A percentile compares a stretch with the other conserved stretches of the same genome.
Evolutionary conservation across 805 yeast species (phyloP).

Genomic region (Yarrowia keelungensis): DNA sequence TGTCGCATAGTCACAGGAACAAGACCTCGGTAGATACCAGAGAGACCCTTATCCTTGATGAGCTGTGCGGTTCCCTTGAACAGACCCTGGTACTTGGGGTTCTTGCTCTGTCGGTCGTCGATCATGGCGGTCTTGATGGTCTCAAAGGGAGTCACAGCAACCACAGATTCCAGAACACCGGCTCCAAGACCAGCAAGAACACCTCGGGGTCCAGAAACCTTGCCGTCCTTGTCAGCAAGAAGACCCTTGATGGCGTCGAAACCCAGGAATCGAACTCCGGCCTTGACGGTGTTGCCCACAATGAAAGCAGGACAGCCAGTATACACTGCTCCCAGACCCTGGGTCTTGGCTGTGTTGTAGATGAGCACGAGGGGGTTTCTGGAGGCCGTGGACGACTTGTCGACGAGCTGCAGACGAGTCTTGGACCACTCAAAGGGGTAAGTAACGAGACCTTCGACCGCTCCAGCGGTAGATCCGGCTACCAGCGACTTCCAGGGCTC

Average conservation of each 20-base stretch:
- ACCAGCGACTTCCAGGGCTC: slow-evolving; percentile 52
- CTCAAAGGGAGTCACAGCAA: slow-evolving; percentile 97
- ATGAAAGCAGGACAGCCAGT: slow-evolving; percentile 98
- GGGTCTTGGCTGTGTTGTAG: slow-evolving; percentile 72
- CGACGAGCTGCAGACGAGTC: slow-evolving; percentile 80
- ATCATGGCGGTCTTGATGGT: slow-evolving; percentile 95
- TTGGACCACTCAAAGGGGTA: slow-evolving; percentile 98
- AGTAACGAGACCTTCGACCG: slow-evolving; percentile 80
- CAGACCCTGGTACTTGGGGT: slow-evolving; percentile 75
- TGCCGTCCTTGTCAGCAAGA: slow-evolving; percentile 82
- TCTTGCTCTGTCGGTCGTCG: slow-evolving; percentile 81
- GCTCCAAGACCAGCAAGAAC: slow-evolving; percentile 98
- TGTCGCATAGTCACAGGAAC: slow-evolving; percentile 94
- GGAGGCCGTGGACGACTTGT: slow-evolving; percentile 54
- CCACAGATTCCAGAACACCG: slow-evolving; percentile 86
- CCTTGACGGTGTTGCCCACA: slow-evolving; percentile 94
- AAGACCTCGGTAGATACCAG: slow-evolving; percentile 86
- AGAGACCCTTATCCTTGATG: slow-evolving; percentile 77
- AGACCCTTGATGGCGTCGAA: slow-evolving; percentile 84
- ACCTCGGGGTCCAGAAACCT: slow-evolving; percentile 87
- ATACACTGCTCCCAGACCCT: slow-evolving; percentile 80
- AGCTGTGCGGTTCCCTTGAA: slow-evolving; percentile 68
- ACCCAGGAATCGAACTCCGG: slow-evolving; percentile 92
- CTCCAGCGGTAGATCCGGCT: slow-evolving; percentile 58
- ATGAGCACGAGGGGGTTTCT: slow-evolving; percentile 86